Conservation (phyloP, 176 grass and related monocot species). For the Rhynchospora tenuis region DNA sequence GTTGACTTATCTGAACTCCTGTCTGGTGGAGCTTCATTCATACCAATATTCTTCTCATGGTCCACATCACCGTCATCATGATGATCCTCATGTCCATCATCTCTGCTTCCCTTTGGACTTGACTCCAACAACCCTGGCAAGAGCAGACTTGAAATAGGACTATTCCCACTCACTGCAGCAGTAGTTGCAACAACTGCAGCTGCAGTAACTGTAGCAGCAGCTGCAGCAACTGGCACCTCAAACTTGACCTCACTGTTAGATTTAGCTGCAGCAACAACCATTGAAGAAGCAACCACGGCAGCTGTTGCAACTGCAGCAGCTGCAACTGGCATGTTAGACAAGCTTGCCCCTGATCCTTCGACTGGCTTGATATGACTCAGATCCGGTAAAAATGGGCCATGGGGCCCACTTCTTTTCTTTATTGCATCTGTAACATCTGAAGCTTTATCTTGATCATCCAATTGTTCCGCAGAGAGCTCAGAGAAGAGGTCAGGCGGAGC, state of each 20-base stretch:
- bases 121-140: slow-evolving; percentile 36
- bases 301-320: slow-evolving; percentile 97
- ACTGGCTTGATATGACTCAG: slow-evolving; percentile 47
- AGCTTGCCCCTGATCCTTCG: slow-evolving; percentile 38
- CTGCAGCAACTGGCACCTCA: slow-evolving; percentile 71
- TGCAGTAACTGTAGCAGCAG: slow-evolving; percentile 85
- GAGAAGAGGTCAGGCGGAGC: slow-evolving; percentile 90
- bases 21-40: slow-evolving; percentile 45
- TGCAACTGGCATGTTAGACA: slow-evolving; percentile 67
- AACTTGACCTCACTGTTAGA: slow-evolving; percentile 71
- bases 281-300: slow-evolving; percentile 91
- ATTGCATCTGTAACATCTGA: slow-evolving; percentile 30
- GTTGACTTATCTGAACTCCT: slow-evolving; percentile 67
- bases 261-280: slow-evolving; percentile 91
- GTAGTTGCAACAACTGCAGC: slow-evolving; percentile 89
- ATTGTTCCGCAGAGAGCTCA: slow-evolving; percentile 67
- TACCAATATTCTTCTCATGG: slow-evolving; percentile 37
- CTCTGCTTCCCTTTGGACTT: slow-evolving; percentile 32
- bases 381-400: slow-evolving; percentile 54
- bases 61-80: slow-evolving; percentile 42
- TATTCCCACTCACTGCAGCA: slow-evolving; percentile 60
- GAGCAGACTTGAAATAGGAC: slow-evolving; percentile 44
- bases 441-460: slow-evolving; percentile 36
- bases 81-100: slow-evolving; percentile 39
- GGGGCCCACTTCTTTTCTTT: slow-evolving; percentile 44